A percentile compares a stretch with the other conserved stretches of the same genome.
These are phyloP conservation scores for Trametes gibbosa DNA, from an alignment of 768 basidiomycete species.

Conservation along the genomic window DNA sequence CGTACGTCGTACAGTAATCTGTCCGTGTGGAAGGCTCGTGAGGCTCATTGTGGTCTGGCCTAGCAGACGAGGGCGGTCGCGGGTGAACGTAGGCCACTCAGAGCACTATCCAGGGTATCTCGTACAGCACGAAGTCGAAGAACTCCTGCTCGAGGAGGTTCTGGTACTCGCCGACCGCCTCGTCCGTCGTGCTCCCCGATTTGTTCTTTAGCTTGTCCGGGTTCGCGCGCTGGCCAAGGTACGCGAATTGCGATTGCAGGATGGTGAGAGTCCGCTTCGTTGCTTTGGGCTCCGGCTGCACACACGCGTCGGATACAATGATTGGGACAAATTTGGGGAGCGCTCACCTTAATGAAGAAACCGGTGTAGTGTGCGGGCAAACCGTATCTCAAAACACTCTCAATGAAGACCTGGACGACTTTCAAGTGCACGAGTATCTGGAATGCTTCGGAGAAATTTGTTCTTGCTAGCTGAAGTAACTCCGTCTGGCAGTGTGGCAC, in stretches of 20 bases:
- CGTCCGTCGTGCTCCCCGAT: slow-evolving; percentile 45
- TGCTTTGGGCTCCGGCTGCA: slow-evolving; percentile 82
- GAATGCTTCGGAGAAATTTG: slow-evolving; percentile 96
- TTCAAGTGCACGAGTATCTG: slow-evolving; percentile 94
- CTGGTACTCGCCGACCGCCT: slow-evolving; percentile 89
- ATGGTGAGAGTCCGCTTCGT: slow-evolving; percentile 73
- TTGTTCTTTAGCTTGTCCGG: slow-evolving; percentile 41
- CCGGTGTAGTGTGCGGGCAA: slow-evolving; percentile 89
- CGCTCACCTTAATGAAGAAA: slow-evolving; percentile 69
- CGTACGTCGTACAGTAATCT: slow-evolving; percentile 7
- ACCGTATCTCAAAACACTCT: slow-evolving; percentile 94
- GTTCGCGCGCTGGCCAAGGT: slow-evolving; percentile 64
- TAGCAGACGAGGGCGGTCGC: too few species aligned
- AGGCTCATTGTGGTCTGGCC: neutral
- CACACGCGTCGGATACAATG: neutral
- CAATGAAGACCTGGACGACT: slow-evolving; percentile 85
- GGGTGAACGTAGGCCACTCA: slow-evolving; percentile 30
- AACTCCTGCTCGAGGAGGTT: slow-evolving; percentile 93
- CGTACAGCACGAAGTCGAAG: slow-evolving; percentile 92
- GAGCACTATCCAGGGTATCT: slow-evolving; percentile 85
- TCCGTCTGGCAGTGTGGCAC: slow-evolving; percentile 73
- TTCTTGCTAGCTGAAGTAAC: slow-evolving; percentile 82
- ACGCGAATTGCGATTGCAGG: slow-evolving; percentile 76
- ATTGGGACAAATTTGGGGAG: neutral
- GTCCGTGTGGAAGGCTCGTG: neutral